Percentiles rank a stretch among this genome's conserved stretches.
These are phyloP conservation scores for Neospora caninum DNA, from an alignment of 169 alveolate genomes.

Conservation along the genomic window DNA sequence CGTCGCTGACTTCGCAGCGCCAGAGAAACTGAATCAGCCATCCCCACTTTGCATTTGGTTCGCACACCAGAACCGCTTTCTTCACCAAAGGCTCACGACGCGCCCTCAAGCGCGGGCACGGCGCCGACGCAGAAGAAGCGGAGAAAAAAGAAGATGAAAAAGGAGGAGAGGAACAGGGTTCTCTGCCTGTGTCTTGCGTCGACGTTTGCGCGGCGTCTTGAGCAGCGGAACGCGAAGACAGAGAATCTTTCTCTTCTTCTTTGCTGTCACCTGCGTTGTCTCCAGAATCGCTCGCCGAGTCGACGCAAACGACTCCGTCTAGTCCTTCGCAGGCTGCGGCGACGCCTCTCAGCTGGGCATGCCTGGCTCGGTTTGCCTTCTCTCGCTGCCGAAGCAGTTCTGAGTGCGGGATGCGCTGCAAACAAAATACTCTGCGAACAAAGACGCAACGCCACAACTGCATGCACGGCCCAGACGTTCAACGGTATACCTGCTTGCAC, in stretches of 20 bases:
- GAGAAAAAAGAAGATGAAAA: neutral
- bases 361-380: too few relatives aligned
- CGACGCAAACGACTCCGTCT: too few relatives aligned
- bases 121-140: neutral
- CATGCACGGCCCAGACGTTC: too few relatives aligned
- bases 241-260: neutral
- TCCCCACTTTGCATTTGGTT: conserved; percentile 28
- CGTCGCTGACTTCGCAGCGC: conserved; percentile 40
- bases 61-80: neutral
- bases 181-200: neutral
- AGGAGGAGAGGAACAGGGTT: neutral
- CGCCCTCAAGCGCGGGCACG: neutral
- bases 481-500: too few relatives aligned
- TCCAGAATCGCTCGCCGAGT: neutral
- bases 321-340: too few relatives aligned
- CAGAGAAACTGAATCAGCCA: conserved; percentile 42
- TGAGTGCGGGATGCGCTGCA: neutral
- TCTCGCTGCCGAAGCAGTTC: too few relatives aligned
- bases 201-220: neutral
- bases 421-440: neutral
- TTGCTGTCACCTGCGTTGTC: neutral
- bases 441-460: too few relatives aligned
- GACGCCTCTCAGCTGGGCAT: too few relatives aligned
- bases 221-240: neutral
- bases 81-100: neutral